Percentiles rank a stretch among this genome's conserved stretches.
Evolutionary conservation across 441 rosid genomes (phyloP).

Genomic region (Eruca vesicaria): DNA sequence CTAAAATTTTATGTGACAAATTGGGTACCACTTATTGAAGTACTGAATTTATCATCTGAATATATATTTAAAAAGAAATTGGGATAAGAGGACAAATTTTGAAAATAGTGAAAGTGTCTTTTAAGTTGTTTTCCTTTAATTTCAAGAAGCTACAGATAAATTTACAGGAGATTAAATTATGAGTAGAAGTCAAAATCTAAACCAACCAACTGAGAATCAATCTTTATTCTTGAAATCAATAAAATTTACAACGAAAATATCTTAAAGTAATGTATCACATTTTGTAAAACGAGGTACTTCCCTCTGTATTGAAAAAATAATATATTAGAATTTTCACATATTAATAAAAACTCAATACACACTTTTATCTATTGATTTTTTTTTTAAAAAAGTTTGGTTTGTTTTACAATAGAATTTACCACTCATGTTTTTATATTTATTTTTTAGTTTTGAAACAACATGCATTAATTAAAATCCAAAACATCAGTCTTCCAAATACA

Average conservation of each 20-base stretch:
- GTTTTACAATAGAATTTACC: no score
- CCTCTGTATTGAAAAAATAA: no score
- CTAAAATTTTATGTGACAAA: constrained; percentile 28
- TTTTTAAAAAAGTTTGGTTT: no score
- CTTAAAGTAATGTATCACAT: neutral
- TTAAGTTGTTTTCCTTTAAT: neutral
- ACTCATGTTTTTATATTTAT: no score
- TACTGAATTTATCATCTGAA: constrained; percentile 35
- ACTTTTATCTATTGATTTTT: no score
- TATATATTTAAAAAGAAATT: neutral
- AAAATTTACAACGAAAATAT: neutral
- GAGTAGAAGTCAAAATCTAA: neutral
- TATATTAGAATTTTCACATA: no score
- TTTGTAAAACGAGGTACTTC: no score
- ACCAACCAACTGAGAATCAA: constrained; percentile 3
- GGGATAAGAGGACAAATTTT: constrained; percentile 5
- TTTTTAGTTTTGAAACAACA: no score
- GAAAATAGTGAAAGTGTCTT: constrained; percentile 22
- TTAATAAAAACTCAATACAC: no score
- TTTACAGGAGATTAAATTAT: neutral
- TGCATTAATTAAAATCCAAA: no score
- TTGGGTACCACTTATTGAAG: constrained; percentile 36
- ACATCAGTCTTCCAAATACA: no score
- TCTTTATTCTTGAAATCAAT: neutral
- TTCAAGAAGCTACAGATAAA: neutral